phyloP scores from a whole-genome alignment of 2,329 filamentous ascomycete genomes.

The Neofusicoccum parvum region DNA sequence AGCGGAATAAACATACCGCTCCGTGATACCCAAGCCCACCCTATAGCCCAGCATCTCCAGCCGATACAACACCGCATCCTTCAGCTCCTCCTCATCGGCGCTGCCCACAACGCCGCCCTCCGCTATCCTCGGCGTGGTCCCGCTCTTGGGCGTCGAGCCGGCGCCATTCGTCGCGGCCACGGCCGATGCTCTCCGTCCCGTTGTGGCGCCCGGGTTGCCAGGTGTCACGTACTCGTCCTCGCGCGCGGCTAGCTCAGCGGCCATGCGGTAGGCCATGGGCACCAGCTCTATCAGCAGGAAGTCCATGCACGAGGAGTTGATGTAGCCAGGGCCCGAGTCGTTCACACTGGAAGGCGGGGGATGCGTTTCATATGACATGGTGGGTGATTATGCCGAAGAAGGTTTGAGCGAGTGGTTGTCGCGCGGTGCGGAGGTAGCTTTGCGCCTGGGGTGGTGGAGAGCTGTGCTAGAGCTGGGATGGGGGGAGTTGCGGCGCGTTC shows the following conservation, averaged over 20 bases:
- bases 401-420: not conserved
- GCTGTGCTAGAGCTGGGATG: conserved; percentile 47
- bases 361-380: conserved; percentile 11
- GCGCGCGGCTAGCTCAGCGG: conserved; percentile 66
- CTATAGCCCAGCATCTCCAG: conserved; percentile 86
- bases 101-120: conserved; percentile 26
- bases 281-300: conserved; percentile 96
- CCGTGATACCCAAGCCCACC: conserved; percentile 88
- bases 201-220: conserved; percentile 24
- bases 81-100: conserved; percentile 75
- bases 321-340: conserved; percentile 54
- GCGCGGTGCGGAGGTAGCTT: conserved; percentile 66
- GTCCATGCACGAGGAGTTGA: conserved; percentile 85
- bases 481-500: conserved; percentile 12
- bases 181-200: conserved; percentile 30
- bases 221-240: conserved; percentile 44
- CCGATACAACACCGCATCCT: conserved; percentile 82
- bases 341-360: not conserved
- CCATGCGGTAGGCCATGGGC: conserved; percentile 85
- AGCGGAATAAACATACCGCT: conserved; percentile 63
- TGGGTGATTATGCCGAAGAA: not conserved
- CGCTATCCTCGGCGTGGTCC: conserved; percentile 23
- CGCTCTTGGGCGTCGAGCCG: conserved; percentile 11
- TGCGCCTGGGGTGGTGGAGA: conserved; percentile 73
- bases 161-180: conserved; percentile 23